phyloP scores from a whole-genome alignment of 768 basidiomycete species.

The Cystobasidium ongulense region DNA sequence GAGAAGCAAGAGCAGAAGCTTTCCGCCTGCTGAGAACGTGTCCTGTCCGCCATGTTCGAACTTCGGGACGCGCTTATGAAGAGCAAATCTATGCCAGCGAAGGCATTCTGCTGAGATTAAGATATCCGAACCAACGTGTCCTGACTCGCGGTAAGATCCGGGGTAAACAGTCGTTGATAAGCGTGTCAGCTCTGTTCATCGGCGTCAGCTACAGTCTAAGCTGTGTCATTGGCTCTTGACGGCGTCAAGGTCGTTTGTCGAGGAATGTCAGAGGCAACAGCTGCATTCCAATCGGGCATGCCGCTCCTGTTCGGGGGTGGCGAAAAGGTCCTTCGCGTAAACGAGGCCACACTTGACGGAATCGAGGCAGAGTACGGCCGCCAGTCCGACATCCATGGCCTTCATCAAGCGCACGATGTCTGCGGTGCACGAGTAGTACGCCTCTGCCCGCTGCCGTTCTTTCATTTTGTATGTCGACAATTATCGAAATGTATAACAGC shows the following conservation, averaged over 20 bases:
- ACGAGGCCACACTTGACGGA: too few relatives aligned
- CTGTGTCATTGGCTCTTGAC: neutral
- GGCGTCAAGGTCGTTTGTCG: neutral
- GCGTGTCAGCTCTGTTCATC: too few relatives aligned
- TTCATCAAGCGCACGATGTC: too few relatives aligned
- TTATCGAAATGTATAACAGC: too few relatives aligned
- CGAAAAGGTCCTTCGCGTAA: neutral
- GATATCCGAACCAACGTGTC: neutral
- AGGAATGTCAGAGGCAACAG: neutral
- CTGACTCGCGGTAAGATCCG: neutral
- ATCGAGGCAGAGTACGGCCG: too few relatives aligned
- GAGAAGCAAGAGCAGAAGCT: neutral
- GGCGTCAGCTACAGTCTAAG: too few relatives aligned
- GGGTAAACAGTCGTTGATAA: neutral
- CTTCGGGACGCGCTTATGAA: too few relatives aligned
- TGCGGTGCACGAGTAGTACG: too few relatives aligned
- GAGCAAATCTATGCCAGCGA: neutral
- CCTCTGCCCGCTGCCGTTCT: too few relatives aligned
- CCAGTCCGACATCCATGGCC: too few relatives aligned
- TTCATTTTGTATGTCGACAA: too few relatives aligned
- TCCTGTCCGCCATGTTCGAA: too few relatives aligned
- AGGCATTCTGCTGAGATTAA: neutral
- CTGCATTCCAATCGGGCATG: neutral
- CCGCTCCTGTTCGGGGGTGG: neutral
- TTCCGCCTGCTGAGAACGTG: neutral